Evolutionary conservation across 106 monocot genomes (phyloP).

Genomic region (Apostasia shenzhenica): DNA sequence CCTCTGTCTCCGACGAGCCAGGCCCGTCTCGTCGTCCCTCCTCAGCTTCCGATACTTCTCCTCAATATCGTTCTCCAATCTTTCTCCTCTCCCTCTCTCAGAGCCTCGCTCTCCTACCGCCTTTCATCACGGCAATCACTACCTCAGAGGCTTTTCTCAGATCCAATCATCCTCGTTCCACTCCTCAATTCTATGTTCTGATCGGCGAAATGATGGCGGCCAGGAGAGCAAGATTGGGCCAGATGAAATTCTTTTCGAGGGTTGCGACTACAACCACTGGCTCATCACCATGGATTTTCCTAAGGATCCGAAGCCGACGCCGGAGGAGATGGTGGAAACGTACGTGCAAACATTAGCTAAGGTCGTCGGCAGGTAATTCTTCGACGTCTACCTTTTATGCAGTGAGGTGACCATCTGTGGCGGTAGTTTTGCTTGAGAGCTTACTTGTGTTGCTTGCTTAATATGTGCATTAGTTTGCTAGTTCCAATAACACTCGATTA

Average conservation of each 20-base stretch:
- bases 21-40: constrained; percentile 39
- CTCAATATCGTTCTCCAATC: constrained; percentile 7
- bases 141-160: background rate
- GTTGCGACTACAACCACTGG: constrained; percentile 98
- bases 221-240: constrained; percentile 54
- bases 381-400: background rate
- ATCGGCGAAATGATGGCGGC: constrained; percentile 15
- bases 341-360: constrained; percentile 84
- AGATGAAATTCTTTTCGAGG: constrained; percentile 89
- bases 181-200: constrained; percentile 22
- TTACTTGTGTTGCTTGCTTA: no score
- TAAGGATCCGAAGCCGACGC: constrained; percentile 67
- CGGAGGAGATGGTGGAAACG: constrained; percentile 97
- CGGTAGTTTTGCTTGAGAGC: no score
- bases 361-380: constrained; percentile 81
- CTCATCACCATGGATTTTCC: constrained; percentile 95
- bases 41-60: constrained; percentile 9
- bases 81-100: background rate
- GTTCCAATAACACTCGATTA: no score
- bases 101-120: background rate
- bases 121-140: constrained; percentile 2
- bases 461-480: no score
- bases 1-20: constrained; percentile 53
- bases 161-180: constrained; percentile 29
- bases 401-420: no score